Evolutionary conservation across 768 basidiomycete genomes (phyloP).

Genomic region (Podaxis sp.): DNA sequence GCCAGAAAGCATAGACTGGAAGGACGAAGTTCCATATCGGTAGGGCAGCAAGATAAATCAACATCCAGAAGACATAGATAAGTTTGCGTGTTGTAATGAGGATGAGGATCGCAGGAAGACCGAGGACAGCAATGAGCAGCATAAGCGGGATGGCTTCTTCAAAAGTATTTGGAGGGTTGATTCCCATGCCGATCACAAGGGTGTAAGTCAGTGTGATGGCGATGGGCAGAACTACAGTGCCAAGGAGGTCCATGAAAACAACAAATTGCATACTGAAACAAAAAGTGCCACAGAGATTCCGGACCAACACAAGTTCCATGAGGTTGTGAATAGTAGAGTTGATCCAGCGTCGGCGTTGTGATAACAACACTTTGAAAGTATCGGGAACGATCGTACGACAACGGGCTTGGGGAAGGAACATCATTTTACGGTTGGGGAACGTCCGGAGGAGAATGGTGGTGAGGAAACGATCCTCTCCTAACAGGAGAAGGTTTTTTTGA

Average conservation of each 20-base stretch:
- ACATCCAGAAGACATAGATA: conserved; percentile 97
- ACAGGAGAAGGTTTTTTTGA: conserved; percentile 93
- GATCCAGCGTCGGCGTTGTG: conserved; percentile 98
- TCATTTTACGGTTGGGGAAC: conserved; percentile 99
- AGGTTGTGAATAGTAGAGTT: conserved; percentile 99
- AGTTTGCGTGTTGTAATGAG: conserved; percentile 93
- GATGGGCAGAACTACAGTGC: conserved; percentile 90
- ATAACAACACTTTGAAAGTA: conserved; percentile 88
- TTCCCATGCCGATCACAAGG: conserved; percentile 77
- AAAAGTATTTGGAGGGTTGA: conserved; percentile 82
- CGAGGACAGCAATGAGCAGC: conserved; percentile 86
- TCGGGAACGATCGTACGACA: conserved; percentile 97
- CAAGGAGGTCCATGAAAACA: conserved; percentile 95
- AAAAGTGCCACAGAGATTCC: conserved; percentile 97
- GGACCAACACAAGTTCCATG: conserved; percentile 97
- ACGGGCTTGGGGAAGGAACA: conserved; percentile 95
- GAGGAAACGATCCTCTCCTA: conserved; percentile 98
- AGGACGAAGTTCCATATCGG: conserved; percentile 97
- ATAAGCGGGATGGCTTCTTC: conserved; percentile 92
- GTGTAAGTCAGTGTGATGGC: conserved; percentile 90
- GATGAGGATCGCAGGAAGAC: conserved; percentile 90
- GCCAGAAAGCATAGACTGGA: conserved; percentile 97
- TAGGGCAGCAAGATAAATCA: conserved; percentile 88
- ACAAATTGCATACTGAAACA: conserved; percentile 99
- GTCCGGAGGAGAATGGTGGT: conserved; percentile 95